These are phyloP conservation scores for Leccinum uliginosum DNA, from an alignment of 768 basidiomycete species.

Conservation along the genomic window DNA sequence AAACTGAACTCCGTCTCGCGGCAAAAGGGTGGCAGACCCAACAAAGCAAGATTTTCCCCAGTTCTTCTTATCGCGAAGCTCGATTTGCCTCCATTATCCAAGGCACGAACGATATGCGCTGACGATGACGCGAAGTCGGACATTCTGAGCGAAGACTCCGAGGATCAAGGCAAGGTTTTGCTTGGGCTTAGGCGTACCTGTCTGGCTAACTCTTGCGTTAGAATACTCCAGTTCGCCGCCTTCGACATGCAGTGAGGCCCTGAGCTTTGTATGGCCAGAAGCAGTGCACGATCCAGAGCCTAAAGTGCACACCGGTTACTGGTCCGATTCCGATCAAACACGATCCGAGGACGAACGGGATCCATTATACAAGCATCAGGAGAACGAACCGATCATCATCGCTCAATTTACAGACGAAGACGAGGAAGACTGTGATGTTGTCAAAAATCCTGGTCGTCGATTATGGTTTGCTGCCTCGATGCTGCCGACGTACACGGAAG, in stretches of 20 bases:
- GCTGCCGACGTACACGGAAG: slow-evolving; percentile 44
- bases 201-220: neutral
- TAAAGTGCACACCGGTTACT: slow-evolving; percentile 19
- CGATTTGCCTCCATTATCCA: slow-evolving; percentile 6
- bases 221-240: slow-evolving; percentile 9
- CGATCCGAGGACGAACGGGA: slow-evolving; percentile 20
- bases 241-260: slow-evolving; percentile 8
- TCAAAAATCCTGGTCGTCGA: slow-evolving; percentile 4
- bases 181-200: neutral
- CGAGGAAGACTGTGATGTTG: slow-evolving; percentile 2
- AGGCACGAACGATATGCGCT: neutral
- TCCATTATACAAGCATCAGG: slow-evolving; percentile 8
- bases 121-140: neutral
- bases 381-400: slow-evolving; percentile 13
- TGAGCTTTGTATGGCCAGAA: slow-evolving; percentile 14
- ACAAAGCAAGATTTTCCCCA: slow-evolving; percentile 9
- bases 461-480: slow-evolving; percentile 36
- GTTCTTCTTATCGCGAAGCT: slow-evolving; percentile 20
- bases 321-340: slow-evolving; percentile 17
- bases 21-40: neutral
- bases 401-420: slow-evolving; percentile 19
- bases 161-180: slow-evolving; percentile 10
- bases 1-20: slow-evolving; percentile 35
- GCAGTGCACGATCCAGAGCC: neutral
- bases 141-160: neutral